Conservation (phyloP, 75 land plant species). For the Cunninghamia lanceolata region DNA sequence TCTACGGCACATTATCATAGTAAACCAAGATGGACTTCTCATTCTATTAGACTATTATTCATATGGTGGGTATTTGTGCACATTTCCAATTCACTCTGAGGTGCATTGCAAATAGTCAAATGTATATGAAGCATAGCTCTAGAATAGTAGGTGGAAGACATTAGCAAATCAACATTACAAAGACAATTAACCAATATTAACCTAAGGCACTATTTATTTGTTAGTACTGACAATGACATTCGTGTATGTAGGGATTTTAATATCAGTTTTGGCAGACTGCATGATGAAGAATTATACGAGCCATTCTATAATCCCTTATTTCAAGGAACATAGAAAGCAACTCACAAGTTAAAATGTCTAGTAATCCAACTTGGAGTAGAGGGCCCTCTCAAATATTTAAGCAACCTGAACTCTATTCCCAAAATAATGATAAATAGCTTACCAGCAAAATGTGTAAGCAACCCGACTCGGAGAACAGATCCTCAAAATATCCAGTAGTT, state of each 20-base stretch:
- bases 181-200: background rate
- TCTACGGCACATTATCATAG: background rate
- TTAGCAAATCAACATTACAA: background rate
- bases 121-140: background rate
- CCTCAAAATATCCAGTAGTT: background rate
- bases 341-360: background rate
- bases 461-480: background rate
- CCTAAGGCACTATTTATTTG: background rate
- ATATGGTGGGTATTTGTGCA: background rate
- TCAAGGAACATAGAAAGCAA: background rate
- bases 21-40: background rate
- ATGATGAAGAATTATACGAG: background rate
- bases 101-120: background rate
- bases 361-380: background rate
- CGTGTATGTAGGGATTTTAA: background rate
- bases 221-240: background rate
- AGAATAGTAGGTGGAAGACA: background rate
- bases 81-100: background rate
- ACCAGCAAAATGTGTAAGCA: background rate
- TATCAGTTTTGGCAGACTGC: background rate
- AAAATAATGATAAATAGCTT: background rate
- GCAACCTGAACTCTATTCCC: background rate
- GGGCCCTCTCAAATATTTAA: background rate
- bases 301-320: background rate
- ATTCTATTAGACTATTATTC: background rate